A percentile compares a stretch with the other conserved stretches of the same genome.
These are phyloP conservation scores for Leishmania turanica DNA, from an alignment of 208 protist species.

Conservation along the genomic window DNA sequence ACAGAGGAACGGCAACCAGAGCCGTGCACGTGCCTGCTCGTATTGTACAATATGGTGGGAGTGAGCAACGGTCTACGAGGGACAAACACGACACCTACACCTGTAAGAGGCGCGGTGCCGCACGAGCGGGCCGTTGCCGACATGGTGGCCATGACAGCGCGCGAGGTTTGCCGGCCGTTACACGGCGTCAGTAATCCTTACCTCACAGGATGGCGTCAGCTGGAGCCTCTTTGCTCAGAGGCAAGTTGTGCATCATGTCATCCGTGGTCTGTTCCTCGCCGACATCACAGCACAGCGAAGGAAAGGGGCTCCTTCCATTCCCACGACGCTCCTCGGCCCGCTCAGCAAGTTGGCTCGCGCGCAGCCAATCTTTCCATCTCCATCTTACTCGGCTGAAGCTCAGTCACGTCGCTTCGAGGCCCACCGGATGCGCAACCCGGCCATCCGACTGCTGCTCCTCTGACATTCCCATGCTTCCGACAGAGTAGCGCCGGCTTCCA, in stretches of 20 bases:
- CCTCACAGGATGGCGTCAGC: neutral
- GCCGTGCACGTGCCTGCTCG: neutral
- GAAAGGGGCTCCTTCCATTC: neutral
- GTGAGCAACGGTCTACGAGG: slow-evolving; percentile 6
- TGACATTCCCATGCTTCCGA: slow-evolving; percentile 16
- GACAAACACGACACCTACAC: slow-evolving; percentile 5
- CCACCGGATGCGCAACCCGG: slow-evolving; percentile 4
- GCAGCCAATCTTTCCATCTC: neutral
- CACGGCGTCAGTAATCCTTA: neutral
- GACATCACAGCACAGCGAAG: neutral
- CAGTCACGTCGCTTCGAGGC: neutral
- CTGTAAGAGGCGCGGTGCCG: neutral
- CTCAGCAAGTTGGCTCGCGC: no score
- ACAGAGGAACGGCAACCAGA: neutral
- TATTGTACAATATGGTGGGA: neutral
- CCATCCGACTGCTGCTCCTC: slow-evolving; percentile 18
- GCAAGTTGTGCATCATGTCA: neutral
- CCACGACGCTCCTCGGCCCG: neutral
- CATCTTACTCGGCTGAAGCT: neutral
- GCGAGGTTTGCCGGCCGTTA: neutral
- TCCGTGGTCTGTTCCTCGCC: no score
- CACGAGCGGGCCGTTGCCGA: neutral
- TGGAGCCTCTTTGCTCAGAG: neutral
- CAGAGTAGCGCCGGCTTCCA: neutral
- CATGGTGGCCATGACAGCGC: neutral